These are phyloP conservation scores for Phytopythium vexans DNA, from an alignment of 352 stramenopile species.

Conservation along the genomic window DNA sequence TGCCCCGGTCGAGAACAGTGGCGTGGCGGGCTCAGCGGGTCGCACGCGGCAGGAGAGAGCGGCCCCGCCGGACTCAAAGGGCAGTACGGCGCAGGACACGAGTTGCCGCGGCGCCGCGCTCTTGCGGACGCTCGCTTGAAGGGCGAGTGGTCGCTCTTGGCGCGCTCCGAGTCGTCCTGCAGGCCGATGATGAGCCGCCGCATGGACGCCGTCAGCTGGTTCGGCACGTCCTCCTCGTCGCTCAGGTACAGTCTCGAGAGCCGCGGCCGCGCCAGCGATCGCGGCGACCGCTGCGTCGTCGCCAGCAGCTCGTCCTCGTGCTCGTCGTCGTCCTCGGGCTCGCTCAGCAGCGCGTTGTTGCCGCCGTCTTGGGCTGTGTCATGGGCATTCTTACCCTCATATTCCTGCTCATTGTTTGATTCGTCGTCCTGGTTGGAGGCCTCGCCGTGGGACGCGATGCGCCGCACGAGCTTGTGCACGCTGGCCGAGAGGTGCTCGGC, in stretches of 20 bases:
- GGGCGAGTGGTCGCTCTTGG: conserved; percentile 12
- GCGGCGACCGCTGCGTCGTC: no score
- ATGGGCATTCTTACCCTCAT: conserved; percentile 1
- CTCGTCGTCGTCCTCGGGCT: conserved; percentile 8
- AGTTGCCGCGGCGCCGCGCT: conserved; percentile 54
- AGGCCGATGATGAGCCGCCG: conserved; percentile 72
- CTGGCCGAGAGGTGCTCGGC: conserved; percentile 32
- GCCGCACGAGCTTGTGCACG: conserved; percentile 42
- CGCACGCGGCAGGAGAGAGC: no score
- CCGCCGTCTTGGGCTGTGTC: conserved; percentile 8
- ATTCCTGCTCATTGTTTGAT: conserved; percentile 3
- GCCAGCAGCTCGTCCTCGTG: conserved; percentile 9
- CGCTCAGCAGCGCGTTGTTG: neutral
- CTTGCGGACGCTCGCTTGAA: conserved; percentile 15
- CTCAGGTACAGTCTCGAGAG: conserved; percentile 2
- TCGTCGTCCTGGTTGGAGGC: conserved; percentile 45
- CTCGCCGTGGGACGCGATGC: conserved; percentile 38
- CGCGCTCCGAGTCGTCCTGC: conserved; percentile 59
- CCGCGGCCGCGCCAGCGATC: no score
- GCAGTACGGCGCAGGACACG: conserved; percentile 46
- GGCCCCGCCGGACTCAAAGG: neutral
- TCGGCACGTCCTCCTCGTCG: conserved; percentile 29
- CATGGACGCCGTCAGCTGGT: conserved; percentile 72
- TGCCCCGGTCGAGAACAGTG: no score
- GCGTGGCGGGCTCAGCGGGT: neutral